Percentiles rank a stretch among this genome's conserved stretches.
Conservation (phyloP, 2,329 filamentous ascomycete species). For the Trichoderma afroharzianum region DNA sequence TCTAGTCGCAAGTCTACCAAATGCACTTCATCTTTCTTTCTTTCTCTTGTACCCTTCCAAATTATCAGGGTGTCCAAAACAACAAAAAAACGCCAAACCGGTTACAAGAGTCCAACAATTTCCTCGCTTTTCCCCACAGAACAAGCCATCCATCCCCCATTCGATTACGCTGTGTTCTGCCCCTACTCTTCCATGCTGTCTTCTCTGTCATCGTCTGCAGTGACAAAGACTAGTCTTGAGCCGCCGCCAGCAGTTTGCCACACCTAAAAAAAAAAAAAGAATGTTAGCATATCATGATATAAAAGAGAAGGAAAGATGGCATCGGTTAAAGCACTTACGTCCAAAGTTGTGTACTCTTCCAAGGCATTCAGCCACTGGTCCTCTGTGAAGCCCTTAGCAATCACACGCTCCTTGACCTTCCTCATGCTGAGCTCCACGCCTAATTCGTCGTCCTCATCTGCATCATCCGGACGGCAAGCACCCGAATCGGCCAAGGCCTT, state of each 20-base stretch:
- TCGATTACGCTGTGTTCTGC: not conserved
- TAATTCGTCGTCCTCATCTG: slow-evolving; percentile 50
- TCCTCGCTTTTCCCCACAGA: slow-evolving; percentile 3
- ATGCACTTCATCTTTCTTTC: not conserved
- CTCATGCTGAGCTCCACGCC: slow-evolving; percentile 75
- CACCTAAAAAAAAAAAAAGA: slow-evolving; percentile 48
- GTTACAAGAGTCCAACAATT: slow-evolving; percentile 20
- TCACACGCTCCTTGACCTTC: slow-evolving; percentile 83
- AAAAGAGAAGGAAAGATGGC: not conserved
- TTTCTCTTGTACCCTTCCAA: not conserved
- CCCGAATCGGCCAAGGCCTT: slow-evolving; percentile 82
- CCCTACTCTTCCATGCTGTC: slow-evolving; percentile 45
- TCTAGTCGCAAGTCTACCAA: slow-evolving; percentile 16
- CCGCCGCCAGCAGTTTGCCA: slow-evolving; percentile 75
- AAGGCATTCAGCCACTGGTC: slow-evolving; percentile 85
- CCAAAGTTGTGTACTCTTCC: slow-evolving; percentile 81
- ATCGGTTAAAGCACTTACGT: slow-evolving; percentile 62
- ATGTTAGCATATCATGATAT: not conserved
- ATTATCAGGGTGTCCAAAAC: slow-evolving; percentile 19
- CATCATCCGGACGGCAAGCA: slow-evolving; percentile 72
- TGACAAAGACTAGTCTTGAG: slow-evolving; percentile 68
- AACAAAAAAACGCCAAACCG: slow-evolving; percentile 29
- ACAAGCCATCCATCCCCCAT: not conserved
- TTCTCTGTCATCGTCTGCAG: slow-evolving; percentile 48
- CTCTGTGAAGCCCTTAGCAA: slow-evolving; percentile 94